Evolutionary conservation across 768 basidiomycete species (phyloP).

Genomic region (Lentinula aciculospora): DNA sequence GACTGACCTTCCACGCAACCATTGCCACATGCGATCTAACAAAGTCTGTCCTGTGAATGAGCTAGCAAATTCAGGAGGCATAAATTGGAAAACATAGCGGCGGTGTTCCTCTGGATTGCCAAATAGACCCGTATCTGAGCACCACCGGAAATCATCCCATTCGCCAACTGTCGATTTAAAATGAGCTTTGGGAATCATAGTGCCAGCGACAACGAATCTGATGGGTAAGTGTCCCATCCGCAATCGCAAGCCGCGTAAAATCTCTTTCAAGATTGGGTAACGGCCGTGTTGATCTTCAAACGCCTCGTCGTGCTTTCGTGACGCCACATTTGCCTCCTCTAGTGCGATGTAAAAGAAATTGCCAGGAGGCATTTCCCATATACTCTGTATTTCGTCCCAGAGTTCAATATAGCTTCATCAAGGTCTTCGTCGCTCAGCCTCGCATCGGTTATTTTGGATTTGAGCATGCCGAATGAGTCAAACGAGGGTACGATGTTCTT

Average conservation of each 20-base stretch:
- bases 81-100: not conserved
- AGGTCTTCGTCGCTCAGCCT: not conserved
- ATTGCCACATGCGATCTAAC: constrained; percentile 9
- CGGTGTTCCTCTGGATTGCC: not conserved
- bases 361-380: not conserved
- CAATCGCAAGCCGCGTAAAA: not conserved
- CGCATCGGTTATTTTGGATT: not conserved
- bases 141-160: constrained; percentile 8
- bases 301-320: not conserved
- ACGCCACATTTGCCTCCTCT: constrained; percentile 6
- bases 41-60: constrained; percentile 1
- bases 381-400: not conserved
- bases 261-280: constrained; percentile 6
- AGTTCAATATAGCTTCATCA: not conserved
- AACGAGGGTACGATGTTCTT: not conserved
- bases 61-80: not conserved
- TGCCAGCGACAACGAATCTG: constrained; percentile 2
- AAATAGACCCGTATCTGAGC: constrained; percentile 8
- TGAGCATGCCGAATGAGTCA: not conserved
- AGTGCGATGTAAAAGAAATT: constrained; percentile 3
- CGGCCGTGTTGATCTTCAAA: not conserved
- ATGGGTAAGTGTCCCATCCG: not conserved
- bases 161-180: not conserved
- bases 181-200: not conserved
- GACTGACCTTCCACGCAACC: constrained; percentile 11